phyloP scores from a whole-genome alignment of 805 yeast species.

The Kuraishia cidri region DNA sequence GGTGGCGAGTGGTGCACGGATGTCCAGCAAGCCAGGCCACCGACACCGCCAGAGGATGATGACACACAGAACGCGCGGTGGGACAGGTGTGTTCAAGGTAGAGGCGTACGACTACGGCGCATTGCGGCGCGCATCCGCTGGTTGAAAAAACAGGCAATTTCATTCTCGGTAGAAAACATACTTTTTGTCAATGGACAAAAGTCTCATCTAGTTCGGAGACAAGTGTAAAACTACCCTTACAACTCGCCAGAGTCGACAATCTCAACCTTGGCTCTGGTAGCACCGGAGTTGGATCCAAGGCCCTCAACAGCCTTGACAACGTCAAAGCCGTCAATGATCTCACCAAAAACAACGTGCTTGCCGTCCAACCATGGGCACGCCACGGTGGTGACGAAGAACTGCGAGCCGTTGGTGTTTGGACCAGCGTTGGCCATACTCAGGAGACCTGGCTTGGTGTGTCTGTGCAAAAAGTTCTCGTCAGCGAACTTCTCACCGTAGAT shows the following conservation, averaged over 20 bases:
- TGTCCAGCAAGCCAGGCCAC: too few relatives aligned
- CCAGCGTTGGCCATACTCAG: conserved; percentile 98
- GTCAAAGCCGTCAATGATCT: conserved; percentile 78
- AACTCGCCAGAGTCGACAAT: conserved; percentile 53
- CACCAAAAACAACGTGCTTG: conserved; percentile 93
- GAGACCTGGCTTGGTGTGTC: conserved; percentile 72
- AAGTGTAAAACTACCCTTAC: conserved; percentile 18
- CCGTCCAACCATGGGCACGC: conserved; percentile 87
- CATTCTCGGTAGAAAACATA: neutral
- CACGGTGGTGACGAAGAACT: conserved; percentile 91
- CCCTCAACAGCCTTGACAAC: conserved; percentile 79
- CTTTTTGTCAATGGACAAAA: neutral
- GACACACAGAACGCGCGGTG: too few relatives aligned
- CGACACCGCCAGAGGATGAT: too few relatives aligned
- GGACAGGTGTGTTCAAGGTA: too few relatives aligned
- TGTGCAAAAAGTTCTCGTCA: conserved; percentile 68
- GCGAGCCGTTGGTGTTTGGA: conserved; percentile 97
- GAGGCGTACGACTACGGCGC: too few relatives aligned
- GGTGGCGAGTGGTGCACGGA: too few relatives aligned
- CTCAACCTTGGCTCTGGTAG: conserved; percentile 36
- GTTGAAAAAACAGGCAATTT: neutral
- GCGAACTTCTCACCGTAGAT: conserved; percentile 72
- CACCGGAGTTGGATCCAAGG: conserved; percentile 40
- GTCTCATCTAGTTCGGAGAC: neutral
- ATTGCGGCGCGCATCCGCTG: too few relatives aligned